These are phyloP conservation scores for Favolaschia claudopus DNA, from an alignment of 768 basidiomycete genomes.

Conservation along the genomic window DNA sequence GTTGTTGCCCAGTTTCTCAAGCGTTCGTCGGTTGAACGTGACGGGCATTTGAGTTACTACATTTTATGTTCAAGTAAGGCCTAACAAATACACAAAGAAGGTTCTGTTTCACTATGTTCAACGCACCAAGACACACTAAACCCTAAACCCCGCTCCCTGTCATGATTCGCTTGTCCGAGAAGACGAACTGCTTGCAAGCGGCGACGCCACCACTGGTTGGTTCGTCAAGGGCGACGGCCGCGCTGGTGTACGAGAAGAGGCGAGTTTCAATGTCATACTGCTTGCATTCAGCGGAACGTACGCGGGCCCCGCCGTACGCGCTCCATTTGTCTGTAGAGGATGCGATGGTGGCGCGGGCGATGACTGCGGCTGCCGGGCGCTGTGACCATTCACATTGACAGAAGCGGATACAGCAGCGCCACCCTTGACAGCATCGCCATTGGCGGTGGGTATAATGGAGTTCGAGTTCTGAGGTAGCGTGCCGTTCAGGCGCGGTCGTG, in stretches of 20 bases:
- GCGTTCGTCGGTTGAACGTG: no score
- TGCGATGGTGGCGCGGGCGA: neutral
- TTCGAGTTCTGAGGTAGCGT: conserved; percentile 9
- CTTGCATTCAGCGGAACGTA: conserved; percentile 13
- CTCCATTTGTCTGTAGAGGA: conserved; percentile 21
- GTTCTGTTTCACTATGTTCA: neutral
- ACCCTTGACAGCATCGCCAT: conserved; percentile 1
- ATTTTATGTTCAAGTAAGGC: no score
- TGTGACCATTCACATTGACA: neutral
- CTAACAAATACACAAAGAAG: conserved; percentile 15
- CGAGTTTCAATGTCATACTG: conserved; percentile 10
- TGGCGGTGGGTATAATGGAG: conserved; percentile 1
- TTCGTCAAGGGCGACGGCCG: conserved; percentile 13
- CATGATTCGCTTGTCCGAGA: neutral
- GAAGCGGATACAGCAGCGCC: neutral
- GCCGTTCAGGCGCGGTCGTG: neutral
- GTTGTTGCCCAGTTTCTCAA: no score
- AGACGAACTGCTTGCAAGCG: neutral
- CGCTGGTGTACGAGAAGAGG: conserved; percentile 4
- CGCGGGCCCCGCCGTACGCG: conserved; percentile 7
- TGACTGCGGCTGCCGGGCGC: neutral
- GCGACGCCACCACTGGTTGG: conserved; percentile 1
- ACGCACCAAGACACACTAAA: neutral
- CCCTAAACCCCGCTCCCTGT: neutral
- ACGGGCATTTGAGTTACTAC: no score